Evolutionary conservation across 78 protist genomes (phyloP).

Genomic region (Monosiga brevicollis): DNA sequence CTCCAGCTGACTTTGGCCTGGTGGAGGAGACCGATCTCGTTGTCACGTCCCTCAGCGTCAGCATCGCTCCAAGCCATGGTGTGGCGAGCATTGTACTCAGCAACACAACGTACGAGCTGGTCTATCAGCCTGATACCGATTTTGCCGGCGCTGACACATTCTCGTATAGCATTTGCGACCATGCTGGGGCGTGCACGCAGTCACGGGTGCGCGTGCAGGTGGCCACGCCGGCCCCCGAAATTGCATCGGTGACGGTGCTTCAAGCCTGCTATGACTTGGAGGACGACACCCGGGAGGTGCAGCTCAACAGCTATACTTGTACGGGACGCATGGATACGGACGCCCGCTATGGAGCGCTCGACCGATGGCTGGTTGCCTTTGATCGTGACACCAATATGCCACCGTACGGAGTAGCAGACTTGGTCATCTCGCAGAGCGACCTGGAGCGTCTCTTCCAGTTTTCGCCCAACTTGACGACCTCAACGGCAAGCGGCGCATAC

Average conservation of each 20-base stretch:
- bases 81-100: no score
- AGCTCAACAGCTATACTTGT: not conserved
- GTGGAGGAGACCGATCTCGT: not conserved
- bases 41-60: not conserved
- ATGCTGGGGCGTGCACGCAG: not conserved
- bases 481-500: not conserved
- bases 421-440: not conserved
- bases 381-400: not conserved
- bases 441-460: not conserved
- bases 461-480: not conserved
- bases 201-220: not conserved
- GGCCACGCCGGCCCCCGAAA: not conserved
- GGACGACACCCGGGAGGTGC: not conserved
- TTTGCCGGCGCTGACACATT: not conserved
- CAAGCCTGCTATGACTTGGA: not conserved
- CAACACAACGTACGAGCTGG: not conserved
- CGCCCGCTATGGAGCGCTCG: not conserved
- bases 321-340: no score
- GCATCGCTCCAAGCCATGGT: not conserved
- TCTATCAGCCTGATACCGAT: not conserved
- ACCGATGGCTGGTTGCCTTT: not conserved
- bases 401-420: not conserved
- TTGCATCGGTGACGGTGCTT: not conserved
- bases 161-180: not conserved
- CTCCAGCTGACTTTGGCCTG: no score